A percentile compares a stretch with the other conserved stretches of the same genome.
Conservation (phyloP, 2,329 filamentous ascomycete species). For the Ceratocystis lukuohia region DNA sequence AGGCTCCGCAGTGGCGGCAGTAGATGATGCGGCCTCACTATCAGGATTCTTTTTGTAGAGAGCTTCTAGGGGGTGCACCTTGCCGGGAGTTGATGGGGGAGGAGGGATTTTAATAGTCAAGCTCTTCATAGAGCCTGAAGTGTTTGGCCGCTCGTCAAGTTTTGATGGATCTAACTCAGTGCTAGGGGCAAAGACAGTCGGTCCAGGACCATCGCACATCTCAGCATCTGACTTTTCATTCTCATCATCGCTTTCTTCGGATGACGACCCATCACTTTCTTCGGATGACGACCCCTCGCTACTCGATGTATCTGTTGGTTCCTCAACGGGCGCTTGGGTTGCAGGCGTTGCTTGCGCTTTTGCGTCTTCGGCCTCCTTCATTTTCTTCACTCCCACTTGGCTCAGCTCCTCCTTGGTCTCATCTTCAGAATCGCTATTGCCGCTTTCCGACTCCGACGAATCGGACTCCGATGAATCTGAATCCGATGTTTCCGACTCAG, state of each 20-base stretch:
- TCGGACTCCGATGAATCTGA: slow-evolving; percentile 11
- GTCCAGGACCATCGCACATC: slow-evolving; percentile 2
- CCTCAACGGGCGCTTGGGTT: slow-evolving; percentile 19
- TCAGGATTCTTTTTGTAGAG: slow-evolving; percentile 58
- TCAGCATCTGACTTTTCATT: neutral
- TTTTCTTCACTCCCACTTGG: slow-evolving; percentile 20
- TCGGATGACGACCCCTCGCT: slow-evolving; percentile 22
- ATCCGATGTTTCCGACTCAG: slow-evolving; percentile 20
- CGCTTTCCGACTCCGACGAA: slow-evolving; percentile 11
- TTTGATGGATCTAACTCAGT: slow-evolving; percentile 15
- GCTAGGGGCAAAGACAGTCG: slow-evolving; percentile 1
- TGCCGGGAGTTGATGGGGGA: slow-evolving; percentile 32
- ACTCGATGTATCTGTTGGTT: slow-evolving; percentile 20
- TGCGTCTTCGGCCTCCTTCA: neutral
- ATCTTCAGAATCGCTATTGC: slow-evolving; percentile 9
- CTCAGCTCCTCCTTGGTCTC: neutral
- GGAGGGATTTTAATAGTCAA: slow-evolving; percentile 45
- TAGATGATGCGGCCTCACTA: slow-evolving; percentile 27
- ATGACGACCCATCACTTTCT: slow-evolving; percentile 22
- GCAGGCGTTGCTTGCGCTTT: neutral
- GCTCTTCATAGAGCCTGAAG: slow-evolving; percentile 36
- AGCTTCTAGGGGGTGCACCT: slow-evolving; percentile 77
- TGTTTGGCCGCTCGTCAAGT: slow-evolving; percentile 29
- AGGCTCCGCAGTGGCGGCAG: slow-evolving; percentile 30
- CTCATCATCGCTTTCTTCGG: slow-evolving; percentile 19